phyloP scores from a whole-genome alignment of 1,284 basidiomycete genomes.

The Trametes sp. region DNA sequence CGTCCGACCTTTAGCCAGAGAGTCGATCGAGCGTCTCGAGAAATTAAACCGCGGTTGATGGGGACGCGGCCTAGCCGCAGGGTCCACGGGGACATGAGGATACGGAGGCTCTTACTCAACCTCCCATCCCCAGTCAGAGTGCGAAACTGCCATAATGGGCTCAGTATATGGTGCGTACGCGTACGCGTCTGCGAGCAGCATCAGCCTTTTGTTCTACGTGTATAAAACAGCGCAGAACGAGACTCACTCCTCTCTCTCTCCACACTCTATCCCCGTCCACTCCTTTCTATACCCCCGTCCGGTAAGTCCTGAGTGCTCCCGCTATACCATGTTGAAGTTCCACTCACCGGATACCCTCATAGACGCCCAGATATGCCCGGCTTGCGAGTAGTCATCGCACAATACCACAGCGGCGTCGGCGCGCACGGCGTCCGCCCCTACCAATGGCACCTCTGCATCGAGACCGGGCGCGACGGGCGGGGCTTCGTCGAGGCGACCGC shows the following conservation, averaged over 20 bases:
- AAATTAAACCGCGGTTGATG: slow-evolving; percentile 1
- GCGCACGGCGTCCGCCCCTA: slow-evolving; percentile 3
- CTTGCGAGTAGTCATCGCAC: slow-evolving; percentile 17
- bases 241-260: not conserved
- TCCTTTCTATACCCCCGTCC: not conserved
- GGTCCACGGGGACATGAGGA: not conserved
- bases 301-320: not conserved
- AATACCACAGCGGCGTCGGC: slow-evolving; percentile 21
- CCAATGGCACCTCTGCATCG: slow-evolving; percentile 25
- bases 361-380: not conserved
- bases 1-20: not conserved
- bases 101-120: not conserved
- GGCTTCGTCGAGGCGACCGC: slow-evolving; percentile 12
- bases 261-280: not conserved
- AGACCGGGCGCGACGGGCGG: slow-evolving; percentile 6
- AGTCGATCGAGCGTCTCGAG: not conserved
- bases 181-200: not conserved
- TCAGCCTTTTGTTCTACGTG: not conserved
- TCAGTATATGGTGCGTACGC: not conserved
- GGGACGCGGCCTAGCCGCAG: not conserved
- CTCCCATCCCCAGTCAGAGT: not conserved
- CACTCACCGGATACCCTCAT: not conserved
- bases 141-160: not conserved
- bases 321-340: not conserved
- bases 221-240: not conserved